Evolutionary conservation across 805 yeast genomes (phyloP), one percentile per base, ranked within the genome.

Genomic region (Wickerhamiella brachini): DNA sequence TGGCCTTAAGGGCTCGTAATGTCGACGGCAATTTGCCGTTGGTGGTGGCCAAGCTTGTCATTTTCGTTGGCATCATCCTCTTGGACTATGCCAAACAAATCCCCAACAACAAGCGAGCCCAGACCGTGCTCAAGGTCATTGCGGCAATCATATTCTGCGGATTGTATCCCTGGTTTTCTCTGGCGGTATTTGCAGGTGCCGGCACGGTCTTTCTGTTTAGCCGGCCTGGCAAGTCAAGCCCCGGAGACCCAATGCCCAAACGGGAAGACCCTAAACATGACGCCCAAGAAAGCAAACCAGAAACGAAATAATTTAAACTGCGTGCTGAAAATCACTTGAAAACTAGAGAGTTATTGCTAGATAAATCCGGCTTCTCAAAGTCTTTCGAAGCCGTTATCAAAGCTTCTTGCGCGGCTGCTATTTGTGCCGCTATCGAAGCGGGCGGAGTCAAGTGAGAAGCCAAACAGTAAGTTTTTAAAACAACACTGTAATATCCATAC

Each of bases 51-150:
- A 60, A 57, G 42, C 26, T 58, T 1, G 38, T 49, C 2, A 45
- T 57, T 7, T 54, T 57, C 22, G 5, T 49, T 2, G 58, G 58
- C 13, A 15, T 58, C 1, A 41, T 57, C 3, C 44, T 56, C 13
- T 47, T 52, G 20, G 37, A 42, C 10, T 52, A 56, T 54, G 49
- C 60, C 13, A 8, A 31, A 13, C 13, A 45, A 13, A 48, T 56
- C 10, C 26, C 50, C 23, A 23, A 38, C 21, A 53, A 51, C 13
- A 24, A 49, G 10, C 34, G 53, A 13, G 24, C 48, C 3, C 15
- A 24, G 3, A 53, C 53, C 3, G 7, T 47, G 2, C 38, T 46
- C 15, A 57, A 57, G 41, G 37, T 49, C 10, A 41, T 24, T 9
- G 53, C 57, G 12, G 51, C 50, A 9, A 17, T 51, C 3, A 43